Evolutionary conservation across 1,139 yeast species (phyloP), one percentile per base, ranked within the genome.

Genomic region (Geotrichum candidum): DNA sequence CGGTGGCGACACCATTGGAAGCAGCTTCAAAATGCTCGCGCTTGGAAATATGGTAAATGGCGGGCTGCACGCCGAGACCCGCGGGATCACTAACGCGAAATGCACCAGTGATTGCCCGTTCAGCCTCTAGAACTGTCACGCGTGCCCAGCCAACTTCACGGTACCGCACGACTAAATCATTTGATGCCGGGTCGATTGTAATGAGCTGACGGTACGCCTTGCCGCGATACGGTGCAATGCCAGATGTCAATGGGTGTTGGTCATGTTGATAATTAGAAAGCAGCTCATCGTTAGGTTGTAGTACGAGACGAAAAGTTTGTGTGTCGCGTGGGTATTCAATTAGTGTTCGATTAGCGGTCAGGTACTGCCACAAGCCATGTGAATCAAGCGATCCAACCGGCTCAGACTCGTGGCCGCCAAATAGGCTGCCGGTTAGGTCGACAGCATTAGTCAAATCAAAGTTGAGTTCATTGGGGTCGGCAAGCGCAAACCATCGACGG

Each of bases 81-180:
- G 54, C 66, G 57, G 67, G 69, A 56, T 73, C 76, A 57, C 70
- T 73, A 2, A 73, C 76, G 57, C 67, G 68, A 73, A 74, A 73
- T 0, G 73, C 66, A 1, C 76, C 76, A 33, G 68, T 67, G 13
- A 71, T 58, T 2, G 56, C 54, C 10, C 60, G 48, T 1, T 52
- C 35, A 27, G 64, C 64, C 38, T 63, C 52, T 38, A 65, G 65
- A 23, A 71, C 67, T 5, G 70, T 65, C 18, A 72, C 60, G 31
- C 76, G 68, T 9, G 76, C 76, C 75, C 75, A 72, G 1, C 76
- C 76, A 1, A 73, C 75, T 2, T 67, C 66, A 25, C 59, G 60
- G 64, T 66, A 72, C 41, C 63, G 61, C 11, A 60, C 22, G 10
- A 60, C 55, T 2, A 64, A 53, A 11, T 63, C 50, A 5, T 68